Conservation (phyloP, 768 basidiomycete genomes). For the Harrya chromipes region DNA sequence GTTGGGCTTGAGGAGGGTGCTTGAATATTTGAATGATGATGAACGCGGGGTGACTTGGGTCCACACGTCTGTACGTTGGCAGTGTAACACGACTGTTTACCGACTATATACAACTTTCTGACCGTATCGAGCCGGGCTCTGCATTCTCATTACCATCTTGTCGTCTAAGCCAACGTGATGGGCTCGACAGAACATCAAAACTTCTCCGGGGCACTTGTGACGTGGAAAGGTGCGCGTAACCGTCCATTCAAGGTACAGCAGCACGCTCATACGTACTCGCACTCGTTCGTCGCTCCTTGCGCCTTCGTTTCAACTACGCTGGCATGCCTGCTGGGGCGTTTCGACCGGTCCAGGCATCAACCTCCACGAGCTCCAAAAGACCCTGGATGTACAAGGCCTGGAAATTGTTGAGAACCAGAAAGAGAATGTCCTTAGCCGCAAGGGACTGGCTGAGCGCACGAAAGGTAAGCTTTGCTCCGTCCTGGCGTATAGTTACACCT, state of each 20-base stretch:
- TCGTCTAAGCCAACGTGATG: constrained; percentile 13
- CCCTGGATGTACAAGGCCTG: constrained; percentile 86
- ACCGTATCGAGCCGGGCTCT: too few species aligned
- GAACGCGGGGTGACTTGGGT: too few species aligned
- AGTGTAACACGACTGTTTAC: too few species aligned
- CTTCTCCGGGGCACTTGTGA: constrained; percentile 87
- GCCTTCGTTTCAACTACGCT: background rate
- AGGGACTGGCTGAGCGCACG: constrained; percentile 92
- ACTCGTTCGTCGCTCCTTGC: background rate
- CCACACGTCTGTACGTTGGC: too few species aligned
- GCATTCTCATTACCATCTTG: background rate
- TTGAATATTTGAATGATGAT: too few species aligned
- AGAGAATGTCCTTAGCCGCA: constrained; percentile 91
- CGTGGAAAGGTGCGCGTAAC: constrained; percentile 76
- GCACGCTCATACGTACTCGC: constrained; percentile 2
- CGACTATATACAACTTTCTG: too few species aligned
- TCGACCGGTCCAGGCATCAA: constrained; percentile 61
- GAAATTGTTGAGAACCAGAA: constrained; percentile 99
- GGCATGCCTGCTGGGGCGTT: background rate
- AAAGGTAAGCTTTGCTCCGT: constrained; percentile 54
- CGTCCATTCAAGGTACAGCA: background rate
- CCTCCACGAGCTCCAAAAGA: constrained; percentile 88
- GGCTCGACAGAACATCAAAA: constrained; percentile 56
- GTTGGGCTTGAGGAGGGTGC: background rate
- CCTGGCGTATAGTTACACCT: background rate